These are phyloP conservation scores for Zygosaccharomyces bailii DNA, from an alignment of 805 yeast genomes.

Conservation along the genomic window DNA sequence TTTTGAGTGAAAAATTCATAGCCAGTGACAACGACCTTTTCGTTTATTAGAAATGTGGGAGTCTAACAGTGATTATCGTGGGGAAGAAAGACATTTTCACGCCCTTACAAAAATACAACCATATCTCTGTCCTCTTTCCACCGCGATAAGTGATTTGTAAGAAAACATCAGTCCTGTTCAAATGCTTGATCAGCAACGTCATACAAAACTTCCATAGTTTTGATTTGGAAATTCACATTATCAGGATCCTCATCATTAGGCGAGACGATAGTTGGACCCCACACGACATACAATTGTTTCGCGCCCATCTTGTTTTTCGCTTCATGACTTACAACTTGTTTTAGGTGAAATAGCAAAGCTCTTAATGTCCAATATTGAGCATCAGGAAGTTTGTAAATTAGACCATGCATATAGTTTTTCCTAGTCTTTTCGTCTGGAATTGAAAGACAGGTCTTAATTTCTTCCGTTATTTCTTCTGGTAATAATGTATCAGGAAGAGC, in stretches of 20 bases:
- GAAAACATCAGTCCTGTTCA: constrained; percentile 50
- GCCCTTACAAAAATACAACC: too few relatives aligned
- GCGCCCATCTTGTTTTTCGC: constrained; percentile 74
- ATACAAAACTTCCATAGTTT: constrained; percentile 80
- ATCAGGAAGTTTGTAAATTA: constrained; percentile 87
- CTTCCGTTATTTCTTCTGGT: constrained; percentile 29
- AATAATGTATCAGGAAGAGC: constrained; percentile 64
- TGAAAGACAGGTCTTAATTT: constrained; percentile 54
- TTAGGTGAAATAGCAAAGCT: constrained; percentile 78
- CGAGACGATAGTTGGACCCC: constrained; percentile 89
- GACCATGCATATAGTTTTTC: constrained; percentile 75
- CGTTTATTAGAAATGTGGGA: constrained; percentile 7
- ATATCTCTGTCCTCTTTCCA: too few relatives aligned
- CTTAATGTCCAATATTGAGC: constrained; percentile 91
- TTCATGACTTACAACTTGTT: constrained; percentile 62
- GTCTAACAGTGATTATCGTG: not conserved
- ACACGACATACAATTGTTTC: constrained; percentile 78
- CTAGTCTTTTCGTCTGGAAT: constrained; percentile 59
- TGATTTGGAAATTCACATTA: constrained; percentile 72
- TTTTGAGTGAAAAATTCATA: constrained; percentile 14
- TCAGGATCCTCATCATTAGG: constrained; percentile 64
- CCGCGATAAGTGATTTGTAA: too few relatives aligned
- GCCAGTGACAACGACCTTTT: constrained; percentile 8
- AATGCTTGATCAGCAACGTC: constrained; percentile 78
- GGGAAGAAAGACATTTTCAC: too few relatives aligned